These are phyloP conservation scores for Fusarium zealandicum DNA, from an alignment of 2,329 filamentous ascomycete species.

Conservation along the genomic window DNA sequence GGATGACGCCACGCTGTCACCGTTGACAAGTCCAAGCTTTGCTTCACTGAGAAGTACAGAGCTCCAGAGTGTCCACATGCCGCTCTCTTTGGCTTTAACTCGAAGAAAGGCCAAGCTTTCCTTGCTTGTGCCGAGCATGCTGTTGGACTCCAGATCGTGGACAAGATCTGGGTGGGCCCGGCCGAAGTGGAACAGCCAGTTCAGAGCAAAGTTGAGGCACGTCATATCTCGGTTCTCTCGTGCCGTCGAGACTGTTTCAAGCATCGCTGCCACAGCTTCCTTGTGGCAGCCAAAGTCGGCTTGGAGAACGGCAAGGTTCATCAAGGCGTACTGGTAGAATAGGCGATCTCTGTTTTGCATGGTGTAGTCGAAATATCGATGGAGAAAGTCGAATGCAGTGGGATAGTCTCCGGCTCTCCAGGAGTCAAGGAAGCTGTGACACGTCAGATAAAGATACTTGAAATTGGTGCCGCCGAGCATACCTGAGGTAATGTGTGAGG, in stretches of 20 bases:
- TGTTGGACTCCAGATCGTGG: slow-evolving; percentile 71
- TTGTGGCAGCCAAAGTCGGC: slow-evolving; percentile 92
- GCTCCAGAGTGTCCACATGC: slow-evolving; percentile 85
- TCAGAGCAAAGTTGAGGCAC: slow-evolving; percentile 93
- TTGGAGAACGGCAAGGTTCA: slow-evolving; percentile 92
- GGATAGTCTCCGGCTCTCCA: slow-evolving; percentile 92
- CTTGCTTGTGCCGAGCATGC: slow-evolving; percentile 77
- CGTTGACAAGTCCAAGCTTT: slow-evolving; percentile 77
- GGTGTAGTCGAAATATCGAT: slow-evolving; percentile 96
- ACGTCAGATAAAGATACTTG: slow-evolving; percentile 17
- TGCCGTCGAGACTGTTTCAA: slow-evolving; percentile 93
- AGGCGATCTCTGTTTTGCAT: slow-evolving; percentile 83
- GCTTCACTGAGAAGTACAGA: slow-evolving; percentile 87
- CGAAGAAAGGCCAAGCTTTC: slow-evolving; percentile 86
- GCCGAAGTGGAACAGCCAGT: slow-evolving; percentile 96
- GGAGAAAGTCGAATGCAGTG: slow-evolving; percentile 87
- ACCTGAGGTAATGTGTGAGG: slow-evolving; percentile 78
- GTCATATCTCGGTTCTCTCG: slow-evolving; percentile 90
- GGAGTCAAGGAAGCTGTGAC: slow-evolving; percentile 79
- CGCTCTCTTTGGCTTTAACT: slow-evolving; percentile 82
- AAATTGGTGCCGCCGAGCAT: not conserved
- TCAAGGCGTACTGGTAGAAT: slow-evolving; percentile 92
- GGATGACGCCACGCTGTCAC: slow-evolving; percentile 67
- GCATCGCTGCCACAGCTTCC: slow-evolving; percentile 92
- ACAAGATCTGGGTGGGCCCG: slow-evolving; percentile 82